These are phyloP conservation scores for Penicillium vulpinum DNA, from an alignment of 2,329 filamentous ascomycete genomes.

Conservation along the genomic window DNA sequence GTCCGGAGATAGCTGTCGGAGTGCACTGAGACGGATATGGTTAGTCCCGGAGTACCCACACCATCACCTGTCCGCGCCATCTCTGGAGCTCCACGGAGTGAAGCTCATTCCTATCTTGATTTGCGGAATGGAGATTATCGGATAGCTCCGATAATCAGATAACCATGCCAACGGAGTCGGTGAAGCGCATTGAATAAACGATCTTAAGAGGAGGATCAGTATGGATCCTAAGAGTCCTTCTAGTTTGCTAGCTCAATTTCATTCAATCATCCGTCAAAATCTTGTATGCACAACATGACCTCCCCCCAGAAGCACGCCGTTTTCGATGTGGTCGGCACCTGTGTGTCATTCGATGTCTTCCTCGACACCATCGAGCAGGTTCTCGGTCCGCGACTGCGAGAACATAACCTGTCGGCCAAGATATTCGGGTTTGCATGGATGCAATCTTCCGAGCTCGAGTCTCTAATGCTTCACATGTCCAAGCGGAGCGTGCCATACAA, in stretches of 20 bases:
- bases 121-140: background rate
- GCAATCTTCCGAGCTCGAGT: constrained; percentile 47
- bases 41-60: background rate
- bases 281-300: background rate
- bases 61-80: background rate
- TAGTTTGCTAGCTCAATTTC: background rate
- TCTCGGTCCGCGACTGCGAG: constrained; percentile 39
- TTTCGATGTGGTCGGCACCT: constrained; percentile 55
- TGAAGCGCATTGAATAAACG: background rate
- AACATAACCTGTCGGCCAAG: constrained; percentile 36
- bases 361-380: constrained; percentile 38
- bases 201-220: no score
- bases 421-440: constrained; percentile 49
- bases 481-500: constrained; percentile 44
- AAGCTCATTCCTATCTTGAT: background rate
- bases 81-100: background rate
- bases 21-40: background rate
- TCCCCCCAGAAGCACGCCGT: constrained; percentile 45
- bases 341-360: constrained; percentile 48
- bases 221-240: background rate
- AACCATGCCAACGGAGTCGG: background rate
- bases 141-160: background rate
- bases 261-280: background rate
- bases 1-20: background rate
- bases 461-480: constrained; percentile 47